Evolutionary conservation across 805 yeast genomes (phyloP), one percentile per base, ranked within the genome.

Genomic region (Wickerhamiella hasegawae): DNA sequence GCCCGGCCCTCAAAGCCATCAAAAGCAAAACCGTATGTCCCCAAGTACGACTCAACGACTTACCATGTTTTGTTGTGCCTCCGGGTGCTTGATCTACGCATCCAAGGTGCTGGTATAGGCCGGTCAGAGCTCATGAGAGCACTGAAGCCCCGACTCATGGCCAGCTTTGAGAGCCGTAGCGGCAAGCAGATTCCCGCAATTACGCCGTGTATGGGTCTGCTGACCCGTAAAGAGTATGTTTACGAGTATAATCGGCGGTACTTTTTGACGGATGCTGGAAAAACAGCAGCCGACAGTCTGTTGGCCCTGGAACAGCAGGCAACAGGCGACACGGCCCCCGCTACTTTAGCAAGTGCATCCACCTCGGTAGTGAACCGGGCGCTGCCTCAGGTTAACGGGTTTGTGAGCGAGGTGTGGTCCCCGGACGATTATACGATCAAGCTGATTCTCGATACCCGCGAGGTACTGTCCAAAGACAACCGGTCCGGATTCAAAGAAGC

Each of bases 401-500:
- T 30, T 6, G n/a, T 16, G 12, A 15, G 5, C 12, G 32, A 29
- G 32, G 23, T n/a, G 12, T 90, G 97, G 97, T 53, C 60, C 4
- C 57, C 66, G 0, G 74, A 68, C 1, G 59, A 67, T 2, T 85
- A 61, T 50, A 74, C 69, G 2, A 57, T 87, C 2, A 56, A 65
- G 16, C 63, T 85, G 18, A 44, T 81, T 2, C 54, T 87, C 3
- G 98, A 87, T 52, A 81, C 73, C 46, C 65, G 97, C 43, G 98
- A 87, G 54, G 65, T 85, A 3, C 64, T 80, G 44, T 73, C 87
- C 0, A 60, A 60, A 39, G 55, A 55, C 21, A 83, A 85, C 29
- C 63, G 95, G 11, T 76, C 71, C 37, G 83, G 69, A 52, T 84
- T 90, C 48, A 56, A 63, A 1, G 63, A 60, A 2, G 68, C 75